Conservation (phyloP, 1,284 basidiomycete species). For the Rhodotorula sp. region DNA sequence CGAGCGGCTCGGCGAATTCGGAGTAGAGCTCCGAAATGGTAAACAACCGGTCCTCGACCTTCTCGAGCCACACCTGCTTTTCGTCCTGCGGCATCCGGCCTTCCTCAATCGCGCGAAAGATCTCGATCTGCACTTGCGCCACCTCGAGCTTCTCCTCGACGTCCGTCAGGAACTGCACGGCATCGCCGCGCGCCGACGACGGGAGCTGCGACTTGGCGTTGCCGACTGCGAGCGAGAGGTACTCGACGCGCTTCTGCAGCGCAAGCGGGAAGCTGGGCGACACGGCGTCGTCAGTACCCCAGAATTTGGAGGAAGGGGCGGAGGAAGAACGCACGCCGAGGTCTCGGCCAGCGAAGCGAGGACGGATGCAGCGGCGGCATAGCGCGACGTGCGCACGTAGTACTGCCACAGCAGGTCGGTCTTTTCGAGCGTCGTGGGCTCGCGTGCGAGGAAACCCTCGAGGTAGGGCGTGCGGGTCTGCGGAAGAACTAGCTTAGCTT, state of each 20-base stretch:
- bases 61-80: constrained; percentile 65
- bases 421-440: constrained; percentile 77
- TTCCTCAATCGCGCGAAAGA: constrained; percentile 55
- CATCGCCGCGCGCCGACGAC: constrained; percentile 66
- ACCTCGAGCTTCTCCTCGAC: constrained; percentile 97
- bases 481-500: no score
- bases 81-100: constrained; percentile 51
- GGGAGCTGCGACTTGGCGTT: constrained; percentile 89
- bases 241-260: constrained; percentile 75
- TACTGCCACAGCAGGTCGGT: constrained; percentile 94
- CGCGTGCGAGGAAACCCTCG: constrained; percentile 80
- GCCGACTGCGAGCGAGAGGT: constrained; percentile 86
- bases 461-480: constrained; percentile 80
- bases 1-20: constrained; percentile 82
- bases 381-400: constrained; percentile 87
- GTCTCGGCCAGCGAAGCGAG: constrained; percentile 83
- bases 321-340: constrained; percentile 63
- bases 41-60: constrained; percentile 57
- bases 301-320: not conserved
- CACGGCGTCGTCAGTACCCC: not conserved
- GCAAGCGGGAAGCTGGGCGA: constrained; percentile 47
- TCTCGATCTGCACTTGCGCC: constrained; percentile 90
- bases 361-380: constrained; percentile 81
- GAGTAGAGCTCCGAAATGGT: constrained; percentile 68
- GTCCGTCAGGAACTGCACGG: constrained; percentile 85